phyloP scores from a whole-genome alignment of 1,284 basidiomycete species.

The Peniophora sp. region DNA sequence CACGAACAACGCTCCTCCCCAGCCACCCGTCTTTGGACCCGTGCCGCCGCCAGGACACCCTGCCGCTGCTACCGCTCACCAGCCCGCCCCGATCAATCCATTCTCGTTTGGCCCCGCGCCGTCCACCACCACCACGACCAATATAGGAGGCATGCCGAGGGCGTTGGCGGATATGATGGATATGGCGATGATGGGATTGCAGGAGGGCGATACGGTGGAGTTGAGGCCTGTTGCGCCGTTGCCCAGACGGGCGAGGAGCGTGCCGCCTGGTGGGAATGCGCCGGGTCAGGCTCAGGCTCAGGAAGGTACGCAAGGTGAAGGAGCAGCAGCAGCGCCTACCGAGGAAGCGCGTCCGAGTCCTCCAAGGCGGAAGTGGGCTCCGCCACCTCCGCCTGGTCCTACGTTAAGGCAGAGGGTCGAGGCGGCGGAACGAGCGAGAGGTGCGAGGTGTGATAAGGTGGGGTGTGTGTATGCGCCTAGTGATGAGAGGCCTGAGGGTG shows the following conservation, averaged over 20 bases:
- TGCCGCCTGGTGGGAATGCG: slow-evolving; percentile 3
- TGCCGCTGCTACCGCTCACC: no score
- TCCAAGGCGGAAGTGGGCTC: slow-evolving; percentile 23
- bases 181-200: no score
- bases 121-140: no score
- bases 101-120: background rate
- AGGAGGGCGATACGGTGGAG: background rate
- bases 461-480: no score
- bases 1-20: no score
- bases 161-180: no score
- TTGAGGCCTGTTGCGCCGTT: background rate
- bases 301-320: background rate
- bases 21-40: background rate
- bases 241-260: background rate
- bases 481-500: no score
- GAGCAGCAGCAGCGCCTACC: background rate
- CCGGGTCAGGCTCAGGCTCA: slow-evolving; percentile 3
- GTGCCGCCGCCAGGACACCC: slow-evolving; percentile 3
- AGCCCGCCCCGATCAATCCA: background rate
- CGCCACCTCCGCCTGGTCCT: slow-evolving; percentile 29
- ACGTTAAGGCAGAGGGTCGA: slow-evolving; percentile 65
- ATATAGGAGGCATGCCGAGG: no score
- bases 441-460: slow-evolving; percentile 45
- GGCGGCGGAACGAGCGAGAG: slow-evolving; percentile 23
- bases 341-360: no score